Percentiles rank a stretch among this genome's conserved stretches.
Conservation (phyloP, 768 basidiomycete genomes). For the Suillus alpinus region DNA sequence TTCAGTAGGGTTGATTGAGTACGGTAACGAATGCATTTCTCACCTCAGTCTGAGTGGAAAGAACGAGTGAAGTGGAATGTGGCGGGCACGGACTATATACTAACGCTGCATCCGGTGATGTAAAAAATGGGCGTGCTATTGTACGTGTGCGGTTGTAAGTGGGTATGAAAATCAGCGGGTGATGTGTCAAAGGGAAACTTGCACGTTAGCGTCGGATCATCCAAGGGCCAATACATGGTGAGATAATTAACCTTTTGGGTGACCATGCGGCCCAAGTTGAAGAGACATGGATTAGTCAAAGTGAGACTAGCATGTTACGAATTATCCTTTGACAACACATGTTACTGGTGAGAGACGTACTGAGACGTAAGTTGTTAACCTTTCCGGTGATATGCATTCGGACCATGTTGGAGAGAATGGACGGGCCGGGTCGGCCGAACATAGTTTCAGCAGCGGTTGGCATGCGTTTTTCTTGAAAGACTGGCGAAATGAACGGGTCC, state of each 20-base stretch:
- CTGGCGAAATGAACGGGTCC: not conserved
- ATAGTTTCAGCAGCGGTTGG: not conserved
- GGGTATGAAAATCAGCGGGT: not conserved
- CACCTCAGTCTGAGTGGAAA: not conserved
- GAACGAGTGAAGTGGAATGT: not conserved
- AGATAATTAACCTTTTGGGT: not conserved
- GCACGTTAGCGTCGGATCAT: not conserved
- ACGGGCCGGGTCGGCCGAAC: not conserved
- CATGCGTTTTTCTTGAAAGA: not conserved
- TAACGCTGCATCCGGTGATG: not conserved
- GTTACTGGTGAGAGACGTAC: not conserved
- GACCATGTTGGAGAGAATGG: not conserved
- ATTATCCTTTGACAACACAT: not conserved
- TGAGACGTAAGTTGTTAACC: not conserved
- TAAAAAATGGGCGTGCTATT: not conserved
- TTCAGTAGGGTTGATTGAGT: not conserved
- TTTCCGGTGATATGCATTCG: not conserved
- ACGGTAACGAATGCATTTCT: not conserved
- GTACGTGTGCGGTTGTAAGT: not conserved
- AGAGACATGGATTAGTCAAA: not conserved
- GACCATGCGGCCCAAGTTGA: not conserved
- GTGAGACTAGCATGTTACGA: not conserved
- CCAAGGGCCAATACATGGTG: conserved; percentile 15
- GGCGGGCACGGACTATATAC: not conserved
- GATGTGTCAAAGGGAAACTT: not conserved